These are phyloP conservation scores for Caloboletus inedulis DNA, from an alignment of 1,284 basidiomycete species.

Conservation along the genomic window DNA sequence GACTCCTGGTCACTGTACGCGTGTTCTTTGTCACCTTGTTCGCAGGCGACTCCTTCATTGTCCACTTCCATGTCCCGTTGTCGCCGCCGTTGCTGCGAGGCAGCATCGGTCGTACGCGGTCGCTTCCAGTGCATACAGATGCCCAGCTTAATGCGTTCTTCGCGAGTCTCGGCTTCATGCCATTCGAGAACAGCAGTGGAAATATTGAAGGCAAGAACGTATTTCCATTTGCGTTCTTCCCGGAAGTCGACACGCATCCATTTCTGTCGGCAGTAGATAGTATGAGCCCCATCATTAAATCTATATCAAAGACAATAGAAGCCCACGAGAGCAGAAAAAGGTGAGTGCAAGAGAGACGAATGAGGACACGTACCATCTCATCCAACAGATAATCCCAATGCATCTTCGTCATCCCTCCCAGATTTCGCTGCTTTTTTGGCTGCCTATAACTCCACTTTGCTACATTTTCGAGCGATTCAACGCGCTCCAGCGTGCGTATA, in stretches of 20 bases:
- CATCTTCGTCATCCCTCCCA: constrained; percentile 77
- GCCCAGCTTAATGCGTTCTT: constrained; percentile 66
- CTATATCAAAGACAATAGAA: neutral
- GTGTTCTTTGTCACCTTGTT: constrained; percentile 27
- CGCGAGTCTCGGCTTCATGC: constrained; percentile 69
- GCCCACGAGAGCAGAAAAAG: neutral
- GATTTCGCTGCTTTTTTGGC: constrained; percentile 87
- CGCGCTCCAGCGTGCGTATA: constrained; percentile 77
- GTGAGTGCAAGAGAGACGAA: neutral
- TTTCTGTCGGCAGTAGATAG: constrained; percentile 51
- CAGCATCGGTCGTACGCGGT: constrained; percentile 32
- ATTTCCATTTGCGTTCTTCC: constrained; percentile 93
- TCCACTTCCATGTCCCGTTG: constrained; percentile 33
- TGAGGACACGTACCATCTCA: constrained; percentile 74
- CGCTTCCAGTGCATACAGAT: constrained; percentile 68
- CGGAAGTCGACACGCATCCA: constrained; percentile 97
- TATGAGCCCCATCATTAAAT: constrained; percentile 5
- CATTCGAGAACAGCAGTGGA: constrained; percentile 84
- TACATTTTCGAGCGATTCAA: constrained; percentile 80
- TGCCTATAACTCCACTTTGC: constrained; percentile 93
- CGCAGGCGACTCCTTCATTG: constrained; percentile 22
- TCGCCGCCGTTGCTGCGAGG: constrained; percentile 28
- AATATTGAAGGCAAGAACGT: constrained; percentile 81
- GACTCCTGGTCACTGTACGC: constrained; percentile 50
- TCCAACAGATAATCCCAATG: constrained; percentile 98